These are phyloP conservation scores for Podospora anserina DNA, from an alignment of 495 filamentous ascomycete genomes.

Conservation along the genomic window DNA sequence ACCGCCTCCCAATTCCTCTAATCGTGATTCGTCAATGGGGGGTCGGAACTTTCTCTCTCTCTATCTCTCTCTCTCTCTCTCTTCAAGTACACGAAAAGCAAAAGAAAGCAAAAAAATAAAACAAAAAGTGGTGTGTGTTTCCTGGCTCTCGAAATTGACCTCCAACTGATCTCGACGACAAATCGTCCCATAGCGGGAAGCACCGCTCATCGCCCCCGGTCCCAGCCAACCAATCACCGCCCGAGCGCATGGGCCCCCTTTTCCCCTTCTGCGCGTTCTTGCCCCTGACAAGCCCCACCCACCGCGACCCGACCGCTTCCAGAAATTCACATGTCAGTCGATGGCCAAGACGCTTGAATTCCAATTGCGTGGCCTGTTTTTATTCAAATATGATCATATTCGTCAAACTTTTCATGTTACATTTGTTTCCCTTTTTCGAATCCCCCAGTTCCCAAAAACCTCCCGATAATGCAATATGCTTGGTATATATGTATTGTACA, in stretches of 20 bases:
- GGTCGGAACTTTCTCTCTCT: background rate
- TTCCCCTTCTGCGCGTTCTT: slow-evolving; percentile 1
- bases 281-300: slow-evolving; percentile 23
- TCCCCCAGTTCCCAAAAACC: slow-evolving; percentile 7
- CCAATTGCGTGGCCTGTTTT: slow-evolving; percentile 15
- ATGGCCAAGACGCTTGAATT: slow-evolving; percentile 15
- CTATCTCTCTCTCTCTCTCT: too few relatives aligned
- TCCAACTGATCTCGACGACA: slow-evolving; percentile 13
- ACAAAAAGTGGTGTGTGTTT: background rate
- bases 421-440: background rate
- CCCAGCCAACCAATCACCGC: slow-evolving; percentile 22
- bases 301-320: background rate
- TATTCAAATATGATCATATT: background rate
- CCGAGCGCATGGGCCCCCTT: slow-evolving; percentile 7
- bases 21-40: background rate
- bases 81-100: background rate
- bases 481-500: background rate
- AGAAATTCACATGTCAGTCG: slow-evolving; percentile 37
- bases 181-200: slow-evolving; percentile 30
- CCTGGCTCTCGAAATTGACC: slow-evolving; percentile 9
- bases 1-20: background rate
- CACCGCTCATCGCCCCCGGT: slow-evolving; percentile 13
- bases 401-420: background rate
- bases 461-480: slow-evolving; percentile 2
- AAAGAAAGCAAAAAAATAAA: background rate